These are phyloP conservation scores for Macrocybe gigantea DNA, from an alignment of 768 basidiomycete genomes.

Conservation along the genomic window DNA sequence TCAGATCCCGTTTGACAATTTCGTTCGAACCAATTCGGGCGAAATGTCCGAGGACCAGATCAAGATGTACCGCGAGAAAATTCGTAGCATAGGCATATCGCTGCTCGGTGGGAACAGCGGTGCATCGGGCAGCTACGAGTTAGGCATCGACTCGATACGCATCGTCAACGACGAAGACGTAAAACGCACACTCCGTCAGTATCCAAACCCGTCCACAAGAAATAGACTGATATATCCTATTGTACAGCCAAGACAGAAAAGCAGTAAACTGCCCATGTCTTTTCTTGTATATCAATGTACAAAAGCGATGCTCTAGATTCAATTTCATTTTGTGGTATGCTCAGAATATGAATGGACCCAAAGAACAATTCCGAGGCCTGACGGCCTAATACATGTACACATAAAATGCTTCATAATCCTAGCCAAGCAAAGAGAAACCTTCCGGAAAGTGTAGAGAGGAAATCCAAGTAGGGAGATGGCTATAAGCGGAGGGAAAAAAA, in stretches of 20 bases:
- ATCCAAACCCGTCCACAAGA: background rate
- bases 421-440: conserved; percentile 1
- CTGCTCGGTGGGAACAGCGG: conserved; percentile 81
- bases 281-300: too few relatives aligned
- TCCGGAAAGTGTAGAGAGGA: conserved; percentile 6
- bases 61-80: conserved; percentile 64
- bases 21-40: conserved; percentile 70
- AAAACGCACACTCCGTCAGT: conserved; percentile 13
- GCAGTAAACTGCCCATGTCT: too few relatives aligned
- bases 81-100: conserved; percentile 83
- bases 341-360: background rate
- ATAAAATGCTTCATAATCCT: conserved; percentile 10
- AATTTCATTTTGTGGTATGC: too few relatives aligned
- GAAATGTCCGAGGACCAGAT: conserved; percentile 68
- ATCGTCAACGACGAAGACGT: conserved; percentile 75
- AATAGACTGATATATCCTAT: background rate
- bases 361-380: background rate
- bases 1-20: conserved; percentile 78
- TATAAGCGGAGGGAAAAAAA: conserved; percentile 20
- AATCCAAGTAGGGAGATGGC: conserved; percentile 5
- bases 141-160: conserved; percentile 76
- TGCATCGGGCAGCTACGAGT: conserved; percentile 70
- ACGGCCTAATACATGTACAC: conserved; percentile 12
- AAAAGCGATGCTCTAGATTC: too few relatives aligned
- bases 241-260: too few relatives aligned